Conservation (phyloP, 768 basidiomycete genomes). For the Ramaria sp. region DNA sequence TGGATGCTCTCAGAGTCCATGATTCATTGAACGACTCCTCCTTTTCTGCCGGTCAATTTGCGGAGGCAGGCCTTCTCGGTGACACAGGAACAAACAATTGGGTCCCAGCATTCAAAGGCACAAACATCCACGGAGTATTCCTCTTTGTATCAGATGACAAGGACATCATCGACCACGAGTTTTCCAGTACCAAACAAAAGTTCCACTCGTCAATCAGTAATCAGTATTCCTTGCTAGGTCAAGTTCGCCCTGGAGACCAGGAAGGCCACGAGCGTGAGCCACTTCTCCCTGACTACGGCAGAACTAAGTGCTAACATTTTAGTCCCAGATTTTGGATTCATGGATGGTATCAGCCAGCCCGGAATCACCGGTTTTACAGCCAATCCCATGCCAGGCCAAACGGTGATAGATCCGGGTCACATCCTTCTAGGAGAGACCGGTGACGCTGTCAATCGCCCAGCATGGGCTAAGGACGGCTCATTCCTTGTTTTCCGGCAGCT, state of each 20-base stretch:
- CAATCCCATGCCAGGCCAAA: slow-evolving; percentile 18
- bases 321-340: slow-evolving; percentile 33
- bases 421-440: slow-evolving; percentile 35
- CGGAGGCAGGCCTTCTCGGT: slow-evolving; percentile 27
- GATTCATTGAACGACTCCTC: slow-evolving; percentile 22
- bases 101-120: slow-evolving; percentile 33
- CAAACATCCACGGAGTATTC: slow-evolving; percentile 35
- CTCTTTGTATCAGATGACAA: slow-evolving; percentile 19
- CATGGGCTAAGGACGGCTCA: slow-evolving; percentile 21
- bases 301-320: background rate
- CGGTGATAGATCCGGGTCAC: slow-evolving; percentile 29
- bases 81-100: slow-evolving; percentile 29
- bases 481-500: slow-evolving; percentile 32
- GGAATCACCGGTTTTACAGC: slow-evolving; percentile 21
- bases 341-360: slow-evolving; percentile 44
- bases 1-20: slow-evolving; percentile 18
- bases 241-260: slow-evolving; percentile 30
- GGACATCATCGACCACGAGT: slow-evolving; percentile 18
- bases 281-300: background rate
- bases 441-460: slow-evolving; percentile 24
- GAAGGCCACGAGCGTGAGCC: slow-evolving; percentile 27
- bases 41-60: slow-evolving; percentile 32
- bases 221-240: slow-evolving; percentile 11
- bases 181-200: slow-evolving; percentile 15
- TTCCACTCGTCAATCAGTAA: slow-evolving; percentile 13